phyloP scores from a whole-genome alignment of 441 rosid genomes.

The Mallotus repandus region DNA sequence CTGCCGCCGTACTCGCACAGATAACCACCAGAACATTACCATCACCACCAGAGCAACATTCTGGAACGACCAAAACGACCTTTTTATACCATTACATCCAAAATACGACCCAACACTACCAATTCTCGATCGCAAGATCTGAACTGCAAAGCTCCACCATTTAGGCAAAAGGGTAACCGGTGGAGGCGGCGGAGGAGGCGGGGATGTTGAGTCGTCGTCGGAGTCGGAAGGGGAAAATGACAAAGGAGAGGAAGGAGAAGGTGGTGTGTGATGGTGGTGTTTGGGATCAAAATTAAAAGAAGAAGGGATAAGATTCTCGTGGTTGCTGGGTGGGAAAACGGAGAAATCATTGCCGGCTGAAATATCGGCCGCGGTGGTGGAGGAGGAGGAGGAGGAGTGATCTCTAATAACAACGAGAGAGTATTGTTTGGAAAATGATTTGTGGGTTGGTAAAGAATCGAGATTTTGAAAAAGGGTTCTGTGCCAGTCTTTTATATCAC shows the following conservation, averaged over 20 bases:
- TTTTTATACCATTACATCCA: conserved; percentile 13
- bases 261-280: background rate
- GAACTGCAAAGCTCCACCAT: conserved; percentile 44
- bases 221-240: background rate
- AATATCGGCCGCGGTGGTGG: background rate
- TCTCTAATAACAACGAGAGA: conserved; percentile 55
- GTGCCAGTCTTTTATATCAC: conserved; percentile 10
- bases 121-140: conserved; percentile 45
- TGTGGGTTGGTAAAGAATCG: background rate
- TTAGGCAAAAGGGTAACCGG: conserved; percentile 11
- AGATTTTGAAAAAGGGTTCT: conserved; percentile 12
- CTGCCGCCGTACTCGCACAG: conserved; percentile 38
- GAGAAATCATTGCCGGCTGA: conserved; percentile 22
- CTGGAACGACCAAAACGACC: conserved; percentile 29
- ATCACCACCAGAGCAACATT: conserved; percentile 35
- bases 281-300: conserved; percentile 9
- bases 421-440: conserved; percentile 19
- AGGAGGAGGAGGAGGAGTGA: conserved; percentile 9
- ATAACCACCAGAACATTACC: conserved; percentile 51
- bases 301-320: conserved; percentile 57
- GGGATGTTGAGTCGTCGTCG: conserved; percentile 11
- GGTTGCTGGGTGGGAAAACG: conserved; percentile 72
- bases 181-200: conserved; percentile 1
- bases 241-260: conserved; percentile 1
- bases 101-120: conserved; percentile 26